phyloP scores from a whole-genome alignment of 495 filamentous ascomycete species.

The Xylaria cubensis region DNA sequence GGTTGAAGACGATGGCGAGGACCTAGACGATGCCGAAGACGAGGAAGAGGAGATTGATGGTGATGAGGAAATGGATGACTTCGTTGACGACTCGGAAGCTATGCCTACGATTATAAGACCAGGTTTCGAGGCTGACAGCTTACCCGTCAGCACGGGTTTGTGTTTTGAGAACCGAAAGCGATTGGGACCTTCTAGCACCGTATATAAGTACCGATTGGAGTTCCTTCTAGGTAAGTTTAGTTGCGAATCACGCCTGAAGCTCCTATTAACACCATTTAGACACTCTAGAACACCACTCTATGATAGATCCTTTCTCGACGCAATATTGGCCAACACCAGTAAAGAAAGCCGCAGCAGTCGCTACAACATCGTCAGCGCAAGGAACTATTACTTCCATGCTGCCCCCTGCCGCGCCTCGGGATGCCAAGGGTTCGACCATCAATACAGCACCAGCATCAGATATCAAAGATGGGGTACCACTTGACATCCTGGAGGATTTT shows the following conservation, averaged over 20 bases:
- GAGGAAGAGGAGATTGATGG: constrained; percentile 72
- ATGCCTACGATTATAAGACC: constrained; percentile 45
- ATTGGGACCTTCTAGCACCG: constrained; percentile 47
- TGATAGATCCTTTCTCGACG: constrained; percentile 85
- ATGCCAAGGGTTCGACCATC: neutral
- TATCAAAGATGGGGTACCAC: constrained; percentile 60
- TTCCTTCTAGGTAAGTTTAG: constrained; percentile 68
- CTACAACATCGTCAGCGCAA: constrained; percentile 10
- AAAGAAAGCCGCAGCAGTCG: constrained; percentile 27
- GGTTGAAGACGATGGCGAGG: constrained; percentile 82
- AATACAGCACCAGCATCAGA: constrained; percentile 22
- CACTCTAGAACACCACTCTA: constrained; percentile 48
- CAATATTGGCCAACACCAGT: constrained; percentile 72
- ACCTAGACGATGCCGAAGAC: constrained; percentile 78
- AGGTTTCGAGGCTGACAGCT: constrained; percentile 66
- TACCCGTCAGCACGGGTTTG: constrained; percentile 77
- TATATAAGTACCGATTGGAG: constrained; percentile 70
- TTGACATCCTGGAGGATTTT: constrained; percentile 74
- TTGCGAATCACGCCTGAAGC: neutral
- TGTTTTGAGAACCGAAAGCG: constrained; percentile 74
- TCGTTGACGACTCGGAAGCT: constrained; percentile 73
- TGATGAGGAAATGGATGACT: constrained; percentile 75
- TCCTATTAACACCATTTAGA: constrained; percentile 38
- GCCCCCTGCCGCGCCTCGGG: constrained; percentile 30
- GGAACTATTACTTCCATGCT: constrained; percentile 28